Conservation (phyloP, 2,329 filamentous ascomycete genomes). For the Hortaea sp. region DNA sequence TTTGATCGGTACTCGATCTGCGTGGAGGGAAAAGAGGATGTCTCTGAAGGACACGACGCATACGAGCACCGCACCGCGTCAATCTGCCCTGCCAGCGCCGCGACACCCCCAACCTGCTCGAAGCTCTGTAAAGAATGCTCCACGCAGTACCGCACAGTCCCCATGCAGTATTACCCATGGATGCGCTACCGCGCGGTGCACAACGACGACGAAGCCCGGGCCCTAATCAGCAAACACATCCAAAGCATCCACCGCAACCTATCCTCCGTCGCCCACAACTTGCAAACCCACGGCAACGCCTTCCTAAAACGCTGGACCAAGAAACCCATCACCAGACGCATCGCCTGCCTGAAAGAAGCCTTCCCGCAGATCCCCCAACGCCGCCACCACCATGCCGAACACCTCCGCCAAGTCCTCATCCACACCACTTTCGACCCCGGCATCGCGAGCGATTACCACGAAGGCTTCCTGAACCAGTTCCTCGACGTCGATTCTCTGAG, state of each 20-base stretch:
- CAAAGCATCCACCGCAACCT: not conserved
- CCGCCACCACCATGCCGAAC: not conserved
- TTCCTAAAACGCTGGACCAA: constrained; percentile 7
- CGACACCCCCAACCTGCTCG: not conserved
- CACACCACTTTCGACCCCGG: not conserved
- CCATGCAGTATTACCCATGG: not conserved
- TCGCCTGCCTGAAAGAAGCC: constrained; percentile 1
- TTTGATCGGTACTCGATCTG: no score
- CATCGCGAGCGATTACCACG: not conserved
- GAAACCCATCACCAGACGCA: constrained; percentile 4
- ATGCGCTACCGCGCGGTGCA: not conserved
- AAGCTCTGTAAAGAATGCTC: not conserved
- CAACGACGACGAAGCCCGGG: not conserved
- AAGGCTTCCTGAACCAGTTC: constrained; percentile 6
- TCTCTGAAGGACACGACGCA: no score
- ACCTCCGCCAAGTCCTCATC: not conserved
- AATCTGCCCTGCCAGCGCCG: not conserved
- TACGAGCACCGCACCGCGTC: no score
- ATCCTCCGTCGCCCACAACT: not conserved
- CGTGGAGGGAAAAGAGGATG: no score
- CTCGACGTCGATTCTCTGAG: constrained; percentile 7
- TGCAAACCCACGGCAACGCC: constrained; percentile 3
- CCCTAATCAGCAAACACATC: not conserved
- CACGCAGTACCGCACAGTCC: not conserved
- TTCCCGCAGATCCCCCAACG: constrained; percentile 7